These are phyloP conservation scores for Penicillium sp. DNA, from an alignment of 2,329 filamentous ascomycete species.

Conservation along the genomic window DNA sequence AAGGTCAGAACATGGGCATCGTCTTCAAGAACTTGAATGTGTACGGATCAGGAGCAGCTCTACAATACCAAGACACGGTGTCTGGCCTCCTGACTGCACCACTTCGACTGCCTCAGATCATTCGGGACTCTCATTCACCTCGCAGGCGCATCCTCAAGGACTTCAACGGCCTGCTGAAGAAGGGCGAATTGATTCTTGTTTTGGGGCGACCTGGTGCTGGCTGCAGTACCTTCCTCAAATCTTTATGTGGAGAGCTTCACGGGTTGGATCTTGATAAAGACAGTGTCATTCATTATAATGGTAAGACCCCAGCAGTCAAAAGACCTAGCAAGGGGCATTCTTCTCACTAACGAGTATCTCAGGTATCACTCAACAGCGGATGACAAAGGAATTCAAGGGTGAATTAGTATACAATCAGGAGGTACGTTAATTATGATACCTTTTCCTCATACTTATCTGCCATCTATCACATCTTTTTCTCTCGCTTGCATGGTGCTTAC, in stretches of 20 bases:
- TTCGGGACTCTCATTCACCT: constrained; percentile 21
- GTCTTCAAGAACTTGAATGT: constrained; percentile 31
- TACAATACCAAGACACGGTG: constrained; percentile 33
- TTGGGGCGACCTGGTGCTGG: constrained; percentile 51
- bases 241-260: constrained; percentile 77
- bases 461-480: neutral
- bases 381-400: constrained; percentile 44
- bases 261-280: constrained; percentile 71
- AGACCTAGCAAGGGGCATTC: neutral
- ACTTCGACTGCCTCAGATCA: constrained; percentile 23
- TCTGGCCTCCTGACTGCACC: constrained; percentile 24
- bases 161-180: constrained; percentile 62
- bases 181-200: constrained; percentile 57
- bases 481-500: constrained; percentile 46
- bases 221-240: constrained; percentile 82
- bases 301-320: constrained; percentile 37
- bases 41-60: constrained; percentile 33
- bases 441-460: neutral
- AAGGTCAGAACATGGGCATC: constrained; percentile 23
- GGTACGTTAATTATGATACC: constrained; percentile 36
- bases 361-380: constrained; percentile 32
- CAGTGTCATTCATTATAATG: constrained; percentile 80
- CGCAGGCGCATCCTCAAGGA: constrained; percentile 57
- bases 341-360: neutral
- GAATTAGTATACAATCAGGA: constrained; percentile 49